These are phyloP conservation scores for Teratosphaeria epicoccoides DNA, from an alignment of 2,329 filamentous ascomycete species.

Conservation along the genomic window DNA sequence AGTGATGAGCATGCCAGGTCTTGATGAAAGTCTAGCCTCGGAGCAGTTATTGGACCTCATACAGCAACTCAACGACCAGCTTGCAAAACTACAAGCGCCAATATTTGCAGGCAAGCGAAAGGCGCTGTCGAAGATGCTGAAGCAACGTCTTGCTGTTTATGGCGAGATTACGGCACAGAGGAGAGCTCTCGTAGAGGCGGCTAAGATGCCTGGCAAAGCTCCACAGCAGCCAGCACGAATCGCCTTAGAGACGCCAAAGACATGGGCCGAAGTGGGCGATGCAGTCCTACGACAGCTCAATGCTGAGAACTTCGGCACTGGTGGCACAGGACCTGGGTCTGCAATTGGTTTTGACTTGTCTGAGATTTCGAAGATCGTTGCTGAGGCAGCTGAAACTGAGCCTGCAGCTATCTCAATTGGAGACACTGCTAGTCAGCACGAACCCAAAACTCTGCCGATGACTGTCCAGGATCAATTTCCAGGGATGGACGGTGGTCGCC, in stretches of 20 bases:
- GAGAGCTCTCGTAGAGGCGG: slow-evolving; percentile 4
- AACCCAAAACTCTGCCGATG: not conserved
- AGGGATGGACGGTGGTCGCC: slow-evolving; percentile 20
- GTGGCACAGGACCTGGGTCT: slow-evolving; percentile 9
- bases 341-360: slow-evolving; percentile 20
- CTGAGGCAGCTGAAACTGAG: not conserved
- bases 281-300: slow-evolving; percentile 18
- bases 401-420: not conserved
- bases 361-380: not conserved
- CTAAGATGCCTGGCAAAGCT: not conserved
- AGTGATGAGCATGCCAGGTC: slow-evolving; percentile 45
- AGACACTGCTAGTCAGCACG: not conserved
- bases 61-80: slow-evolving; percentile 41
- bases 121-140: slow-evolving; percentile 42
- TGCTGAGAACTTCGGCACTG: slow-evolving; percentile 18
- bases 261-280: slow-evolving; percentile 26
- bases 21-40: slow-evolving; percentile 45
- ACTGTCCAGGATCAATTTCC: slow-evolving; percentile 23
- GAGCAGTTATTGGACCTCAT: slow-evolving; percentile 42
- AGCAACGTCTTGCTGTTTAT: slow-evolving; percentile 45
- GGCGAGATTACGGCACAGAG: slow-evolving; percentile 27
- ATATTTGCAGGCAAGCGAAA: slow-evolving; percentile 40
- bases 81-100: slow-evolving; percentile 44
- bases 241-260: slow-evolving; percentile 16
- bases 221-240: slow-evolving; percentile 9